Conservation (phyloP, 2,329 filamentous ascomycete species). For the Venturia aucupariae region DNA sequence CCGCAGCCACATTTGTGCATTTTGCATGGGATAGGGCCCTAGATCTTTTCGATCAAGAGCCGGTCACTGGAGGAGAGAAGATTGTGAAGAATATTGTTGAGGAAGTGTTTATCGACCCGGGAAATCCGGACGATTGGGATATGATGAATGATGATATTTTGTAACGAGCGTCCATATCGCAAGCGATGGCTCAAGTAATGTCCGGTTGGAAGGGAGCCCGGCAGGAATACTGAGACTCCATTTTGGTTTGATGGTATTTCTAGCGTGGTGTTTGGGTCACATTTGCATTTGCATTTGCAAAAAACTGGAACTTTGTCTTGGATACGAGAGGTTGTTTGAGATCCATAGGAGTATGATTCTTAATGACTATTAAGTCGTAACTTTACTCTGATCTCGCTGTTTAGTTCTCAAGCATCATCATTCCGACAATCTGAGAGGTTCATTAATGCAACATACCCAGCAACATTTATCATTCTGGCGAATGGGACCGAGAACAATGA, state of each 20-base stretch:
- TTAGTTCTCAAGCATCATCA: too few species aligned
- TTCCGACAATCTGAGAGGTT: too few species aligned
- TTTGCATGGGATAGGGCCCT: background rate
- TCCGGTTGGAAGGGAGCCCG: background rate
- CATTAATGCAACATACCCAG: too few species aligned
- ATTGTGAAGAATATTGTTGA: slow-evolving; percentile 6
- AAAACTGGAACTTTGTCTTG: background rate
- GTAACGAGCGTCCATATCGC: background rate
- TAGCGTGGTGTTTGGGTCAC: background rate
- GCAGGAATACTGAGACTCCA: background rate
- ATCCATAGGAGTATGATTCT: too few species aligned
- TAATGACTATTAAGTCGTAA: too few species aligned
- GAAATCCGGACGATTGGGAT: slow-evolving; percentile 1
- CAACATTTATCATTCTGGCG: too few species aligned
- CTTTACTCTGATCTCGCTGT: too few species aligned
- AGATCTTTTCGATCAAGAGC: background rate
- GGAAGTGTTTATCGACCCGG: background rate
- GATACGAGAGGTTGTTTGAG: too few species aligned
- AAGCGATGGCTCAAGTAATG: background rate
- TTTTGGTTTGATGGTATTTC: background rate
- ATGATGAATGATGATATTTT: slow-evolving; percentile 14
- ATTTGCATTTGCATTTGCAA: background rate
- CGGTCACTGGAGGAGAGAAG: background rate
- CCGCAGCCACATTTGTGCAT: background rate
- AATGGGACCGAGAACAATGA: too few species aligned